Evolutionary conservation across 1,139 yeast genomes (phyloP).

Genomic region (Yamadazyma triangularis): DNA sequence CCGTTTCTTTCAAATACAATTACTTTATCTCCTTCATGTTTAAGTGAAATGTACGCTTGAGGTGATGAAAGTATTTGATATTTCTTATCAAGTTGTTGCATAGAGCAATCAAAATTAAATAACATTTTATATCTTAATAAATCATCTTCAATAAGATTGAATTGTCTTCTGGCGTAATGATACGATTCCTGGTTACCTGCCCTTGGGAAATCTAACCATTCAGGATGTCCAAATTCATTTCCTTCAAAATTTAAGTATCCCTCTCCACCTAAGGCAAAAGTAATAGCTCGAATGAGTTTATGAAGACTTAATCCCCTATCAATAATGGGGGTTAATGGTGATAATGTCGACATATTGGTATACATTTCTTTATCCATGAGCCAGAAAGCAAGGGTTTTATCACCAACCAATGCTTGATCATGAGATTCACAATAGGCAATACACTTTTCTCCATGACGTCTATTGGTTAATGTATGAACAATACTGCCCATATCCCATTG

Average conservation of each 20-base stretch:
- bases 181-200: conserved; percentile 83
- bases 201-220: conserved; percentile 97
- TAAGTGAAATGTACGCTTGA: conserved; percentile 83
- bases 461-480: conserved; percentile 76
- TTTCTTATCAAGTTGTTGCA: conserved; percentile 71
- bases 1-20: conserved; percentile 87
- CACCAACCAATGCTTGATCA: conserved; percentile 97
- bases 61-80: conserved; percentile 72
- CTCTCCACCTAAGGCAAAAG: conserved; percentile 91
- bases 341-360: conserved; percentile 81
- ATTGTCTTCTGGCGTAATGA: conserved; percentile 93
- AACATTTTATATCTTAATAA: conserved; percentile 74
- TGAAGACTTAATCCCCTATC: conserved; percentile 90
- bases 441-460: conserved; percentile 86
- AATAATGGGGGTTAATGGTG: conserved; percentile 69
- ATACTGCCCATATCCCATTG: conserved; percentile 88
- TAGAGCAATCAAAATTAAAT: conserved; percentile 73
- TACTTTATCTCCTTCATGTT: conserved; percentile 84
- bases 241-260: conserved; percentile 96
- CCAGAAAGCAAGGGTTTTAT: conserved; percentile 96
- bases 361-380: conserved; percentile 98
- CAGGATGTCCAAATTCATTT: conserved; percentile 98
- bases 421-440: conserved; percentile 94
- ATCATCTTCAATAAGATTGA: conserved; percentile 77
- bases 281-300: conserved; percentile 80